Conservation (phyloP, 345 rosid species). For the Odontarrhena argentea region DNA sequence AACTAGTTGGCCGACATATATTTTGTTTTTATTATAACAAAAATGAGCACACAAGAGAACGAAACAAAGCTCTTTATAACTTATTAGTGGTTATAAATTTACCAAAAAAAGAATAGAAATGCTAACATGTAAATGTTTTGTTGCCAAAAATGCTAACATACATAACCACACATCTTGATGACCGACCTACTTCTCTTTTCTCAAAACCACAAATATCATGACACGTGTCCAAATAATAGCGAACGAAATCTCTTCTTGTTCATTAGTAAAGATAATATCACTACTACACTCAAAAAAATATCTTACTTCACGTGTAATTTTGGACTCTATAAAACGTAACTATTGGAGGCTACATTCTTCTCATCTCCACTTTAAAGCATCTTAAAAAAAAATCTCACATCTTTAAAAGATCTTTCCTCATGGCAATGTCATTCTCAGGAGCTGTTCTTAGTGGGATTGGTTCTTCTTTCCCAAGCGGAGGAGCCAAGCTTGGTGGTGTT, state of each 20-base stretch:
- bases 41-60: not conserved
- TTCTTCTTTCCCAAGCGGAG: slow-evolving; percentile 20
- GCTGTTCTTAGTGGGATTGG: slow-evolving; percentile 29
- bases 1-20: slow-evolving; percentile 19
- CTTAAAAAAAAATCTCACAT: not conserved
- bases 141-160: slow-evolving; percentile 25
- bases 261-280: slow-evolving; percentile 8
- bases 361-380: slow-evolving; percentile 15
- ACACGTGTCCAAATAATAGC: slow-evolving; percentile 18
- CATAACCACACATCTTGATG: slow-evolving; percentile 37
- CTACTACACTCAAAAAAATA: not conserved
- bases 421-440: slow-evolving; percentile 41
- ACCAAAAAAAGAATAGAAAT: not conserved
- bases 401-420: not conserved
- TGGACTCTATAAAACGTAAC: slow-evolving; percentile 19
- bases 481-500: slow-evolving; percentile 13
- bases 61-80: not conserved
- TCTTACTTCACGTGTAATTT: slow-evolving; percentile 11
- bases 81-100: not conserved
- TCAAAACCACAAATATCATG: slow-evolving; percentile 5
- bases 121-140: not conserved
- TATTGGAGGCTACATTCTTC: slow-evolving; percentile 7
- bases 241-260: slow-evolving; percentile 1
- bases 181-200: slow-evolving; percentile 33
- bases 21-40: slow-evolving; percentile 8